Evolutionary conservation across 148 eudicot species (phyloP).

Genomic region (Vaccinium myrtillus): DNA sequence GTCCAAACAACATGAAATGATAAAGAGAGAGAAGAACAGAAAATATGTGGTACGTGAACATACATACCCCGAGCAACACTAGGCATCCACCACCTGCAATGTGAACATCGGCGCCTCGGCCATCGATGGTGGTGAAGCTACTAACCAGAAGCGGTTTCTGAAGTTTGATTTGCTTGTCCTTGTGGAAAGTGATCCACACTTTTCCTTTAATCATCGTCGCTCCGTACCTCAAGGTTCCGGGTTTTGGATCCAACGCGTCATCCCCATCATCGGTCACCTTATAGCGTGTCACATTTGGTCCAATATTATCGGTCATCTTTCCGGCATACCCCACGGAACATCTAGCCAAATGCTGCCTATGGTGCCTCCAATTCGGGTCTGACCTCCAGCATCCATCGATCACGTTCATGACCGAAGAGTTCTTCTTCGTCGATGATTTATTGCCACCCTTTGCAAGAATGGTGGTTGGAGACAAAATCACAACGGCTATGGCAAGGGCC

Average conservation of each 20-base stretch:
- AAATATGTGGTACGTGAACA: not conserved
- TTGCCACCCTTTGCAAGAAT: not conserved
- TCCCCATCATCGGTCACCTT: slow-evolving; percentile 62
- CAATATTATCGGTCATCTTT: slow-evolving; percentile 55
- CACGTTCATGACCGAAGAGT: slow-evolving; percentile 32
- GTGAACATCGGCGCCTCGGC: slow-evolving; percentile 55
- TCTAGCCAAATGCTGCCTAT: slow-evolving; percentile 49
- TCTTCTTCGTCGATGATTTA: not conserved
- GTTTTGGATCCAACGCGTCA: slow-evolving; percentile 43
- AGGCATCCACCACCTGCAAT: slow-evolving; percentile 61
- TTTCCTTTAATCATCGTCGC: slow-evolving; percentile 45
- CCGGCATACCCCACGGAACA: slow-evolving; percentile 67
- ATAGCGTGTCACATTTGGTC: slow-evolving; percentile 34
- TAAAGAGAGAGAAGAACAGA: not conserved
- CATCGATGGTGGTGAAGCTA: slow-evolving; percentile 63
- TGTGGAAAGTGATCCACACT: slow-evolving; percentile 59
- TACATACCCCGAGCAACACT: slow-evolving; percentile 57
- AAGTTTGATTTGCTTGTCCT: slow-evolving; percentile 55
- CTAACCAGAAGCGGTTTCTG: slow-evolving; percentile 49
- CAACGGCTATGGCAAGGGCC: not conserved
- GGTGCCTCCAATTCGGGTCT: slow-evolving; percentile 44
- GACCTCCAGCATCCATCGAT: slow-evolving; percentile 71
- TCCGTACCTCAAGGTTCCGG: slow-evolving; percentile 62
- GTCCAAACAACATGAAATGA: too few relatives aligned
- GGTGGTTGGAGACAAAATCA: not conserved